Percentiles rank a stretch among this genome's conserved stretches.
These are phyloP conservation scores for Xylariomycetidae sp. DNA, from an alignment of 2,329 filamentous ascomycete species.

Conservation along the genomic window DNA sequence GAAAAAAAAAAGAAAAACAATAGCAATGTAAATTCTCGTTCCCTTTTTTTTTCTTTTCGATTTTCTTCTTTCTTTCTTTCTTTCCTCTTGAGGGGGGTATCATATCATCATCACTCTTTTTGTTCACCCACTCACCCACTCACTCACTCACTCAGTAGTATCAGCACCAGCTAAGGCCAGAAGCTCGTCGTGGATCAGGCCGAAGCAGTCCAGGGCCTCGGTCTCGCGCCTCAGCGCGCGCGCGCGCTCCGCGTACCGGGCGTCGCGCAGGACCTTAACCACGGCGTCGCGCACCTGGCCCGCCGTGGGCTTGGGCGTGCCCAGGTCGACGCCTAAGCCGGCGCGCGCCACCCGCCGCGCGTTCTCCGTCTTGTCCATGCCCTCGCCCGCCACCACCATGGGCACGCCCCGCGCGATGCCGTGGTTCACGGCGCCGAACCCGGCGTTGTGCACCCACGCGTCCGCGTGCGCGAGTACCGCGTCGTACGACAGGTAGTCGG, in stretches of 20 bases:
- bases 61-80: neutral
- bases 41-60: neutral
- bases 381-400: conserved; percentile 36
- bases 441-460: conserved; percentile 36
- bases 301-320: conserved; percentile 18
- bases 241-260: conserved; percentile 15
- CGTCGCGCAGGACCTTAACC: conserved; percentile 21
- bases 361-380: conserved; percentile 38
- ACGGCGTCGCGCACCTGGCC: conserved; percentile 25
- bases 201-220: conserved; percentile 25
- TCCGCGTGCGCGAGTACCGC: conserved; percentile 31
- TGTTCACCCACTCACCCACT: neutral
- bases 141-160: neutral
- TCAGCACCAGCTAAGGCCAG: conserved; percentile 3
- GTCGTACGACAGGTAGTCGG: conserved; percentile 35
- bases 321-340: conserved; percentile 30
- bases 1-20: no score
- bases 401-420: conserved; percentile 35
- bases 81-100: neutral
- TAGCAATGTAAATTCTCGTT: no score
- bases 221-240: conserved; percentile 24
- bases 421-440: conserved; percentile 36
- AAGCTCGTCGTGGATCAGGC: conserved; percentile 22
- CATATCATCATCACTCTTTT: neutral
- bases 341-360: conserved; percentile 28